phyloP scores from a whole-genome alignment of 129 eudicot species.

The Rutidosis leptorrhynchoides region DNA sequence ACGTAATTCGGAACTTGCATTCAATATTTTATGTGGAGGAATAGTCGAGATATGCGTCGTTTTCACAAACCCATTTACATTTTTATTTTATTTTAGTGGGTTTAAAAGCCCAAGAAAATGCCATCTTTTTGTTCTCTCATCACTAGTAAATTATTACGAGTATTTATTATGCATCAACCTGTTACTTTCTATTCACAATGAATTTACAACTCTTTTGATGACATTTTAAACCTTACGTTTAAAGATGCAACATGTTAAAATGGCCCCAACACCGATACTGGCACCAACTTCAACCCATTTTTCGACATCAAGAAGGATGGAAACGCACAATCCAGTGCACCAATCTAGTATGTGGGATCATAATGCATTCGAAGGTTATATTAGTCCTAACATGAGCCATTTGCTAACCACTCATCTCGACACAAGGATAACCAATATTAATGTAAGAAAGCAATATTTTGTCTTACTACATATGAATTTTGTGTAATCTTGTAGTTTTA shows the following conservation, averaged over 20 bases:
- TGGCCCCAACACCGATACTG: conserved; percentile 51
- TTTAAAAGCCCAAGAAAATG: conserved; percentile 17
- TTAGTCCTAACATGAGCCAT: conserved; percentile 34
- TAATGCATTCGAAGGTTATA: conserved; percentile 34
- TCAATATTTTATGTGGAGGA: background rate
- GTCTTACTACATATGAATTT: background rate
- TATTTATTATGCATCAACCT: conserved; percentile 1
- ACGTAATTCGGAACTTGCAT: too few relatives aligned
- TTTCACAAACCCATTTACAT: conserved; percentile 1
- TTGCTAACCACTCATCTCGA: conserved; percentile 31
- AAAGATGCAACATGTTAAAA: conserved; percentile 27
- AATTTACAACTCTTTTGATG: background rate
- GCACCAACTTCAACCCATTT: conserved; percentile 43
- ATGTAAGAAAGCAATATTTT: conserved; percentile 32
- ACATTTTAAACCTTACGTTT: background rate
- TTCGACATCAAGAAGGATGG: conserved; percentile 51
- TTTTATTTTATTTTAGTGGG: background rate
- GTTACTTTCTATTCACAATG: background rate
- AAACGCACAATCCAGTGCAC: conserved; percentile 48
- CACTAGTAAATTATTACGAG: background rate
- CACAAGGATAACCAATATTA: conserved; percentile 32
- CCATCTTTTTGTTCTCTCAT: conserved; percentile 18
- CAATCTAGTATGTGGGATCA: conserved; percentile 50
- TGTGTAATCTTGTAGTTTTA: background rate
- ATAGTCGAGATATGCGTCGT: background rate